Percentiles rank a stretch among this genome's conserved stretches.
These are phyloP conservation scores for Penicillium sp. DNA, from an alignment of 2,329 filamentous ascomycete genomes.

Conservation along the genomic window DNA sequence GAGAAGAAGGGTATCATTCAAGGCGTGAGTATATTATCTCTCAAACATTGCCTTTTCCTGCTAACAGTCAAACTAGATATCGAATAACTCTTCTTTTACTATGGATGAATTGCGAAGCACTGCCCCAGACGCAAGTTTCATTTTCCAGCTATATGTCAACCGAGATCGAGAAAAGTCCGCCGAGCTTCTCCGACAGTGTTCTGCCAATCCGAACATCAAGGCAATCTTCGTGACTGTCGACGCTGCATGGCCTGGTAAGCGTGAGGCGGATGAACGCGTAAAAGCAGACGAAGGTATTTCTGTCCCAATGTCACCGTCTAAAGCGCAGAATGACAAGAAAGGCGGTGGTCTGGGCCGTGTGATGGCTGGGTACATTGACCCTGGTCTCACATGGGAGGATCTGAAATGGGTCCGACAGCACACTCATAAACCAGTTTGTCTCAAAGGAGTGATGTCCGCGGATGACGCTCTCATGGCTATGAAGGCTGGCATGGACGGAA, in stretches of 20 bases:
- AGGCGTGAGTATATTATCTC: slow-evolving; percentile 39
- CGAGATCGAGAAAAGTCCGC: slow-evolving; percentile 51
- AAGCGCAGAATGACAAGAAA: slow-evolving; percentile 52
- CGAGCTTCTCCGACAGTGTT: slow-evolving; percentile 46
- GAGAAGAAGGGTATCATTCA: slow-evolving; percentile 56
- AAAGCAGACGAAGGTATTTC: slow-evolving; percentile 47
- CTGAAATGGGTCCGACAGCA: slow-evolving; percentile 53
- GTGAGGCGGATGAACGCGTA: slow-evolving; percentile 58
- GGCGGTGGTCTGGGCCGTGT: slow-evolving; percentile 55
- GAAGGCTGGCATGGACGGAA: slow-evolving; percentile 53
- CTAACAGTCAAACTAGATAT: slow-evolving; percentile 42
- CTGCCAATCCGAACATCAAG: slow-evolving; percentile 42
- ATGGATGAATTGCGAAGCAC: slow-evolving; percentile 55
- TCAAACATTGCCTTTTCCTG: neutral
- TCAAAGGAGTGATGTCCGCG: slow-evolving; percentile 59
- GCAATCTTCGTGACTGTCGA: slow-evolving; percentile 57
- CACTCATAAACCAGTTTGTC: slow-evolving; percentile 52
- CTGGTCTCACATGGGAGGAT: slow-evolving; percentile 54
- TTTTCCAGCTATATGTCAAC: slow-evolving; percentile 60
- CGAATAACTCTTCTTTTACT: slow-evolving; percentile 62
- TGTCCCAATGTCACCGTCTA: slow-evolving; percentile 46
- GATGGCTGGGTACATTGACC: slow-evolving; percentile 55
- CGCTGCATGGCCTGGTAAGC: slow-evolving; percentile 55
- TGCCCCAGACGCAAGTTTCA: slow-evolving; percentile 45
- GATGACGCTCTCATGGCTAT: slow-evolving; percentile 56